phyloP scores from a whole-genome alignment of 108 stramenopile species.

The Nannochloropsis gaditana region DNA sequence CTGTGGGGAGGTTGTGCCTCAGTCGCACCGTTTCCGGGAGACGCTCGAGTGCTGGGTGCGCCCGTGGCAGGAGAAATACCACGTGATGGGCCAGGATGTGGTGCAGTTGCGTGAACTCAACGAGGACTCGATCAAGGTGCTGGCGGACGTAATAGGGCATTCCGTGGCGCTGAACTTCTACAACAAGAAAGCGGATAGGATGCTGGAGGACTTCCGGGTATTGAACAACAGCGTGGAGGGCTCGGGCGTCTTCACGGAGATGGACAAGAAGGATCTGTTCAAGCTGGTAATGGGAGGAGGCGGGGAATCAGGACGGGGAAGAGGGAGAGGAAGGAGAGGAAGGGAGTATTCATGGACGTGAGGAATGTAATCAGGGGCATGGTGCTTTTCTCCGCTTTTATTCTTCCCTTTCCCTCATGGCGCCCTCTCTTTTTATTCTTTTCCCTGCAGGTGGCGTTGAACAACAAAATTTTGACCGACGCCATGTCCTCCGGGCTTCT shows the following conservation, averaged over 20 bases:
- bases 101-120: not conserved
- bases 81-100: conserved; percentile 14
- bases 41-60: not conserved
- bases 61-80: conserved; percentile 4
- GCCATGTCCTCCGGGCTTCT: not conserved
- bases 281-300: conserved; percentile 15
- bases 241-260: not conserved
- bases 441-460: not conserved
- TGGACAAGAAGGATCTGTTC: conserved; percentile 20
- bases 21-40: not conserved
- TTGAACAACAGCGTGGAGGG: conserved; percentile 14
- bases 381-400: not conserved
- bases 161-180: conserved; percentile 4
- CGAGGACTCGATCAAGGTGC: conserved; percentile 13
- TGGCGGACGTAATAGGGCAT: not conserved
- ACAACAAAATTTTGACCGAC: not conserved
- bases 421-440: not conserved
- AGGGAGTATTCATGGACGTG: not conserved
- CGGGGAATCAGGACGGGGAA: not conserved
- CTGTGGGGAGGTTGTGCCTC: not conserved
- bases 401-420: not conserved
- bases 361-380: not conserved
- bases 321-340: not conserved
- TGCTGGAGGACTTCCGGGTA: conserved; percentile 9
- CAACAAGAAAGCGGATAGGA: conserved; percentile 15